A percentile compares a stretch with the other conserved stretches of the same genome.
Conservation (phyloP, 208 protist species). For the Trypanosoma grayi region DNA sequence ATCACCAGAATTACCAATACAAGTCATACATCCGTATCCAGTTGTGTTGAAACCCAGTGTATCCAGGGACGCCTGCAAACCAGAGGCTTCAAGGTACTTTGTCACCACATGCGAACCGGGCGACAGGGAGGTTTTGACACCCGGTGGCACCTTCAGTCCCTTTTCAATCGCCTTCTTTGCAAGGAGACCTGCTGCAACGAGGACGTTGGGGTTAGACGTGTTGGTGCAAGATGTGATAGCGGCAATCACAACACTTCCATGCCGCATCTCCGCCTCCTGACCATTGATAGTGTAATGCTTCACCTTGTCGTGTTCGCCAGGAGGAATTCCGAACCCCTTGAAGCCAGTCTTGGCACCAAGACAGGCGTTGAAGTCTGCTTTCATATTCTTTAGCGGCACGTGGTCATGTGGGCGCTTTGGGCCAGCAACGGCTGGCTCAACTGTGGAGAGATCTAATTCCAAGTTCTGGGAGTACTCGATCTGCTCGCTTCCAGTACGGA, state of each 20-base stretch:
- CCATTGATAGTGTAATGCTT: constrained; percentile 83
- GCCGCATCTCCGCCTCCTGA: constrained; percentile 74
- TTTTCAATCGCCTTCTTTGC: constrained; percentile 92
- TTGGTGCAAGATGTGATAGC: constrained; percentile 97
- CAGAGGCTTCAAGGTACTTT: constrained; percentile 89
- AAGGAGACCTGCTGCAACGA: constrained; percentile 93
- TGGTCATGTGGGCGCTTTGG: constrained; percentile 97
- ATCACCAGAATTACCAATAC: constrained; percentile 96
- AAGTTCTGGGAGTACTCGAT: constrained; percentile 87
- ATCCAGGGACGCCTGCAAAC: constrained; percentile 86
- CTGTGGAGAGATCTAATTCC: constrained; percentile 91
- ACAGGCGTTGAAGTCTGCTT: constrained; percentile 92
- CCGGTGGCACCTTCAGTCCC: constrained; percentile 84
- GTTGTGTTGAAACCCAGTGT: constrained; percentile 89
- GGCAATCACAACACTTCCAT: constrained; percentile 95
- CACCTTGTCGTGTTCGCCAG: constrained; percentile 64
- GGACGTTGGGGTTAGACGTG: constrained; percentile 95
- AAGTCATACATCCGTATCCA: constrained; percentile 98
- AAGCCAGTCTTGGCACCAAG: constrained; percentile 90
- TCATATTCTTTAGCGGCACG: constrained; percentile 88
- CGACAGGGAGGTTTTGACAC: constrained; percentile 95
- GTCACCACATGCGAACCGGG: constrained; percentile 96
- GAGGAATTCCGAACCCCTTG: constrained; percentile 94
- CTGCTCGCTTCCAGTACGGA: constrained; percentile 76
- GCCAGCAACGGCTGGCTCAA: constrained; percentile 89